A percentile compares a stretch with the other conserved stretches of the same genome.
These are phyloP conservation scores for Lanmaoa rubissima DNA, from an alignment of 768 basidiomycete genomes.

Conservation along the genomic window DNA sequence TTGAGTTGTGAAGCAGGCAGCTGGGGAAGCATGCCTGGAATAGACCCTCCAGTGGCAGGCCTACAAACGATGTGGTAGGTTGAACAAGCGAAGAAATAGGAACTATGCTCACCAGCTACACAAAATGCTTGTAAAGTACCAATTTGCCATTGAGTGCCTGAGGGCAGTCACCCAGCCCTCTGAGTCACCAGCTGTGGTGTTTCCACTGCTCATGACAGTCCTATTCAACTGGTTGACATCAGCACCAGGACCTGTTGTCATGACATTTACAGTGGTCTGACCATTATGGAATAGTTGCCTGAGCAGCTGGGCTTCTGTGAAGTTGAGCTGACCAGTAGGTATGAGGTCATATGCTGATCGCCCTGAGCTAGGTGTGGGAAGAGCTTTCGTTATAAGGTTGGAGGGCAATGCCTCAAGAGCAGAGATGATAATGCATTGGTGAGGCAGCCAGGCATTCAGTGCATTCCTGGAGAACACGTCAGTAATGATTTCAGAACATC, in stretches of 20 bases:
- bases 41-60: conserved; percentile 86
- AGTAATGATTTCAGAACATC: no score
- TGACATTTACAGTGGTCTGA: conserved; percentile 44
- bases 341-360: conserved; percentile 67
- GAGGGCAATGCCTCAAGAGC: no score
- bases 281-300: conserved; percentile 52
- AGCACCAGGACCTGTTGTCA: conserved; percentile 47
- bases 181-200: conserved; percentile 45
- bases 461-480: no score
- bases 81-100: neutral
- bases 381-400: conserved; percentile 33
- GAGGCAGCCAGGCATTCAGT: no score
- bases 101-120: conserved; percentile 73
- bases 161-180: conserved; percentile 69
- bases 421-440: no score
- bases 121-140: conserved; percentile 77
- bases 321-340: conserved; percentile 72
- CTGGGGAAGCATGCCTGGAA: conserved; percentile 66
- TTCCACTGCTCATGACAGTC: conserved; percentile 68
- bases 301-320: no score
- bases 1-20: conserved; percentile 71
- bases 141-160: conserved; percentile 73
- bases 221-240: conserved; percentile 47
- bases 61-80: conserved; percentile 40
- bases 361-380: conserved; percentile 49